A percentile compares a stretch with the other conserved stretches of the same genome.
These are phyloP conservation scores for Suhomyces bribrorum DNA, from an alignment of 1,139 yeast species.

Conservation along the genomic window DNA sequence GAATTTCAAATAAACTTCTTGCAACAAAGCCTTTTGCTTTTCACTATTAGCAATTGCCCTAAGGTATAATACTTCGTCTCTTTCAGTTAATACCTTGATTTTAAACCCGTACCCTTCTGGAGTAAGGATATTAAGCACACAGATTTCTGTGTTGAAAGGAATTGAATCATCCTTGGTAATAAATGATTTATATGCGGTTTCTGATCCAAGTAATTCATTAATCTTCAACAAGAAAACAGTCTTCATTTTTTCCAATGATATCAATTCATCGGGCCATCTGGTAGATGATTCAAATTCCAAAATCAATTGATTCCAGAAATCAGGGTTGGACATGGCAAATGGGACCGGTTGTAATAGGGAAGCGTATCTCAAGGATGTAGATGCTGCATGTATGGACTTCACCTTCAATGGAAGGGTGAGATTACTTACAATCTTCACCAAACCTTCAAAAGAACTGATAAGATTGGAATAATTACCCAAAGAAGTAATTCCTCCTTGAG, in stretches of 20 bases:
- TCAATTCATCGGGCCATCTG: constrained; percentile 94
- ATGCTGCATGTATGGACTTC: constrained; percentile 70
- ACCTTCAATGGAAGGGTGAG: constrained; percentile 72
- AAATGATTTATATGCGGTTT: constrained; percentile 55
- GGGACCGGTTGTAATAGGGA: constrained; percentile 82
- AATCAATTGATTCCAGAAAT: constrained; percentile 76
- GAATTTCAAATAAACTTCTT: constrained; percentile 63
- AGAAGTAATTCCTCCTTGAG: constrained; percentile 53
- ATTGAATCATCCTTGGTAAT: constrained; percentile 65
- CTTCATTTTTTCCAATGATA: constrained; percentile 84
- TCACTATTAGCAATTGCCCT: constrained; percentile 65
- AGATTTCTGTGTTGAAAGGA: constrained; percentile 63
- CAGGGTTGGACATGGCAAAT: constrained; percentile 73
- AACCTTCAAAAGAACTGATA: constrained; percentile 64
- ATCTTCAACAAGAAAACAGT: constrained; percentile 83
- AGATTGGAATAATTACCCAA: constrained; percentile 55
- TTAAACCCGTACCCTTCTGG: constrained; percentile 89
- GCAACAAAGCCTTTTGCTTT: constrained; percentile 59
- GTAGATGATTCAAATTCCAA: constrained; percentile 86
- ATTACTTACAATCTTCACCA: constrained; percentile 54
- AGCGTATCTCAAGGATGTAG: constrained; percentile 71
- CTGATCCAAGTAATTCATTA: constrained; percentile 54
- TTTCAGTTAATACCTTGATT: constrained; percentile 71
- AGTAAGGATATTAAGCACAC: constrained; percentile 64
- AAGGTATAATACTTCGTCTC: constrained; percentile 73